Evolutionary conservation across 2,329 filamentous ascomycete species (phyloP), one percentile per base, ranked within the genome.

Genomic region (Xylaria sp.): DNA sequence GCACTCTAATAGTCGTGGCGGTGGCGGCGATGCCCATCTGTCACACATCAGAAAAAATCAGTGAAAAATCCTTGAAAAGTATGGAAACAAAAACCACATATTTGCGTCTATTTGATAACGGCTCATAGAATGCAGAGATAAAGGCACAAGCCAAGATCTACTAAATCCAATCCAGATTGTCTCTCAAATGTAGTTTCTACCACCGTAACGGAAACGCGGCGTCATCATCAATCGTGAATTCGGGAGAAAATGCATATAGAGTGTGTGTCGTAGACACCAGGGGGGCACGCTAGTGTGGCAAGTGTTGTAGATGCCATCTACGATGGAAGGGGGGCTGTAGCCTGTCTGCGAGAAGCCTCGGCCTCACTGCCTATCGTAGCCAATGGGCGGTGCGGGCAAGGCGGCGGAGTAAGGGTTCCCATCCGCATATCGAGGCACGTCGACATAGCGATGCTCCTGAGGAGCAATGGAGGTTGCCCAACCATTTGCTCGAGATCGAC

Each of bases 401-500:
- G 76, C 70, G 47, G 74, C 72, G 43, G 76, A 71, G 67, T 83
- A 83, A 3, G 81, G 78, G 62, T 81, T 81, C 54, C 78, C 80
- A 63, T 83, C 80, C 46, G 75, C 71, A 68, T 82, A 83, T 62
- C 72, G 79, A 57, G 81, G 79, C 54, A 76, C 78, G 40, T 82
- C 80, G 58, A 78, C 72, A 63, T 77, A 76, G 64, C 76, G 76
- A 67, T 74, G 73, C 63, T 71, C 68, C 62, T 74, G 75, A 40
- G 75, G 72, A 66, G 79, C 75, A 71, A 76, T 75, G 65, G 78
- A 73, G 54, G 80, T 74, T 58, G 74, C 74, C 78, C 79, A 80
- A 70, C 78, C 80, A 69, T 80, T 78, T 66, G 78, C 74, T 67
- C 81, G 77, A 55, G 75, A 76, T 73, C 75, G 73, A 62, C 73